Conservation (phyloP, 23 red algal genomes). For the Gracilaria gracilis region DNA sequence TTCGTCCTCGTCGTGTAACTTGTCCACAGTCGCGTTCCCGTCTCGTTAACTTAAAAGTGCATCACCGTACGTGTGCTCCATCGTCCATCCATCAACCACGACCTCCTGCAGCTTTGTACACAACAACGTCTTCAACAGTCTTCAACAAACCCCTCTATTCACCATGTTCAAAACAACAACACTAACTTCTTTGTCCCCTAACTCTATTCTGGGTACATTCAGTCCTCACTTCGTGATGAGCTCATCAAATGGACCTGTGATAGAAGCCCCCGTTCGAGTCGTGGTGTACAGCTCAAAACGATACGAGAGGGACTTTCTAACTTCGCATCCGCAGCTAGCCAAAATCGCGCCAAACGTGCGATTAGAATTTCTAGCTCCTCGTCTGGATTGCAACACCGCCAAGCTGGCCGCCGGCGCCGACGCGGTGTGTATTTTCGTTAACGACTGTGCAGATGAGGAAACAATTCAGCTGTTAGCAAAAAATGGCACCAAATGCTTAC, state of each 20-base stretch:
- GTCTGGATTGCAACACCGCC: slow-evolving; percentile 45
- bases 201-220: slow-evolving; percentile 8
- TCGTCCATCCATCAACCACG: background rate
- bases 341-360: slow-evolving; percentile 33
- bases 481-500: slow-evolving; percentile 36
- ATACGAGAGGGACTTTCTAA: slow-evolving; percentile 62
- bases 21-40: too few relatives aligned
- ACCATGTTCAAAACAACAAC: slow-evolving; percentile 7
- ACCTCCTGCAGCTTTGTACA: background rate
- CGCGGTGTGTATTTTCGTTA: slow-evolving; percentile 72
- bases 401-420: slow-evolving; percentile 44
- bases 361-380: slow-evolving; percentile 52
- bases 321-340: slow-evolving; percentile 3
- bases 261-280: slow-evolving; percentile 11
- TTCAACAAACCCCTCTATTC: background rate
- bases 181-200: slow-evolving; percentile 3
- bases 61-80: background rate
- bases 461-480: slow-evolving; percentile 34
- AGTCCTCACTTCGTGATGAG: slow-evolving; percentile 37
- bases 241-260: background rate
- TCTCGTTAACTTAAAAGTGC: background rate
- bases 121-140: background rate
- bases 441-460: slow-evolving; percentile 44
- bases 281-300: slow-evolving; percentile 63
- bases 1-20: too few relatives aligned